Evolutionary conservation across 2,329 filamentous ascomycete genomes (phyloP).

Genomic region (Phialocephala subalpina): DNA sequence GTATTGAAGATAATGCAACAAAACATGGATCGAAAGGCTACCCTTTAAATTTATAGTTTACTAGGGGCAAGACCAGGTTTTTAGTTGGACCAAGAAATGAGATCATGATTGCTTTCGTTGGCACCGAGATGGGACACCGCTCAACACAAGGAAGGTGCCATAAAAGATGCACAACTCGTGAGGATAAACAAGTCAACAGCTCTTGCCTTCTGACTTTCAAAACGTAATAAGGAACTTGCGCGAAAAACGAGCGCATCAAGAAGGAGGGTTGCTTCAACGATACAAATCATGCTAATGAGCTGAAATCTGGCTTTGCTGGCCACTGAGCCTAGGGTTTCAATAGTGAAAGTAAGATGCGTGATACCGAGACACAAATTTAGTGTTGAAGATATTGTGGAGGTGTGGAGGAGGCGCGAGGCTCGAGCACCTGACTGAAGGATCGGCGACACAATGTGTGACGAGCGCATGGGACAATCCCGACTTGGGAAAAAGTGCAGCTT

Average conservation of each 20-base stretch:
- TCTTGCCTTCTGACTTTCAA: slow-evolving; percentile 6
- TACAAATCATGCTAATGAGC: not conserved
- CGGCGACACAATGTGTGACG: no score
- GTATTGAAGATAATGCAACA: not conserved
- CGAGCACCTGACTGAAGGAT: not conserved
- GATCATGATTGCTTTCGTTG: slow-evolving; percentile 5
- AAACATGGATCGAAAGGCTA: slow-evolving; percentile 2
- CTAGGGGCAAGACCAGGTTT: not conserved
- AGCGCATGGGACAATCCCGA: no score
- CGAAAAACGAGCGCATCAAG: no score
- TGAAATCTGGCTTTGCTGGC: not conserved
- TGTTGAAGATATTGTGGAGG: not conserved
- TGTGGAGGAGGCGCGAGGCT: not conserved
- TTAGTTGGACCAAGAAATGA: not conserved
- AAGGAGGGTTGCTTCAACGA: not conserved
- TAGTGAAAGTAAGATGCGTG: not conserved
- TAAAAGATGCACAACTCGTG: not conserved
- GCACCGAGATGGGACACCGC: not conserved
- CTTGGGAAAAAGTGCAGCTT: no score
- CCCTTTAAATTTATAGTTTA: not conserved
- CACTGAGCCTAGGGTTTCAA: not conserved
- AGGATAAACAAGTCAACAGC: slow-evolving; percentile 3
- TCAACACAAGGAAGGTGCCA: not conserved
- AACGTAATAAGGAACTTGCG: not conserved
- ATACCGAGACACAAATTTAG: slow-evolving; percentile 2